Base-by-base conservation (phyloP, 108 stramenopile genomes). In the Cyclostephanos tholiformis region DNA sequence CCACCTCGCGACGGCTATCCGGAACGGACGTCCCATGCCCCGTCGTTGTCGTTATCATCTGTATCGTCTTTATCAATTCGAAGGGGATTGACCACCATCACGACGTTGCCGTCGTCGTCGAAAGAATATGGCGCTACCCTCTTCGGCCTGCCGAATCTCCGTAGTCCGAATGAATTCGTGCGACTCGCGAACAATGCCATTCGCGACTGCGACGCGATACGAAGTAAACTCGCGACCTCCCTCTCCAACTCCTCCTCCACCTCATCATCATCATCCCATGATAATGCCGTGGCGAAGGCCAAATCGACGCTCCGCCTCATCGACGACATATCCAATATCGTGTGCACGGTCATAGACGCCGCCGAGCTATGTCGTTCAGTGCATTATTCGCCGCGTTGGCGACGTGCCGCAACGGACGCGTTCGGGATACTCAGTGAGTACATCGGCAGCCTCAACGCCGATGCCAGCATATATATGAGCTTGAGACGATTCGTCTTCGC, bases 301-400 rank as follows among this genome's bases (percentile, higher is more conserved):
- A 69, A 71, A 29, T 74, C 76, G 26, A 88, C 79, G 5, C 72
- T 95, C 59, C 89, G 86, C 63, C 75, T 69, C 46, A 74, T 98
- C 49, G 98, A 98, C 79, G 75, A 88, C 44, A 95, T 98, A 10
- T 89, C 87, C 57, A 92, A 90, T 58, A 73, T 78, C 11, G 89
- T 98, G 6, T 98, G 98, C 82, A 91, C 92, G 67, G 96, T 97
- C 55, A 97, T 98, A 65, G 98, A 98, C 77, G 96, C 98, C 6
- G 94, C 96, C 16, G 98, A 98, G 69, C 65, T 98, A 4, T 93
- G 93, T 71, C 90, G 97, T 11, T 95, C 87, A 19, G 93, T 89
- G 0, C 98, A 98, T 77, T 83, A 88, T 16, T 73, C 66, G 55
- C 64, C 82, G 3, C 71, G 71, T 56, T 96, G 93, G 89, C 67